phyloP scores from a whole-genome alignment of 306 rosid genomes.

The Hippophae tibetana region DNA sequence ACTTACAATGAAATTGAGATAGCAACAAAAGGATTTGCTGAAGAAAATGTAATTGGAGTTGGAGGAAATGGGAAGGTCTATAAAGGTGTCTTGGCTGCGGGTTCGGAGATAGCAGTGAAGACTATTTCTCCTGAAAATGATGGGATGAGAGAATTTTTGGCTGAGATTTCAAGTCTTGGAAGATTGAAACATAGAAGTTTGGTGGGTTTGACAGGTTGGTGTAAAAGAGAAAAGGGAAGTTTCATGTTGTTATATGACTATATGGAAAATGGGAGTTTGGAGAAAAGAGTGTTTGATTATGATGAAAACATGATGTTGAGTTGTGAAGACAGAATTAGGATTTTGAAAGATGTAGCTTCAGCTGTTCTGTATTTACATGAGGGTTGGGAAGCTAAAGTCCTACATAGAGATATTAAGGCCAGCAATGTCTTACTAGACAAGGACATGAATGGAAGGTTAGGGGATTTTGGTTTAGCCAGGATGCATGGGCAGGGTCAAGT shows the following conservation, averaged over 20 bases:
- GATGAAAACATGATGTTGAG: slow-evolving; percentile 37
- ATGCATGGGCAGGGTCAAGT: slow-evolving; percentile 57
- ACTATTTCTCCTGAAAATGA: slow-evolving; percentile 58
- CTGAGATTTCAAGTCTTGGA: slow-evolving; percentile 79
- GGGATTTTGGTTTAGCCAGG: slow-evolving; percentile 78
- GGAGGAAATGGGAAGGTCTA: slow-evolving; percentile 87
- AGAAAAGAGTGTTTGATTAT: slow-evolving; percentile 48
- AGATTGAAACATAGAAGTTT: slow-evolving; percentile 67
- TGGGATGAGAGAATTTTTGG: slow-evolving; percentile 67
- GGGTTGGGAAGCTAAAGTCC: slow-evolving; percentile 71
- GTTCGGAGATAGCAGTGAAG: slow-evolving; percentile 64
- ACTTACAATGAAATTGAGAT: slow-evolving; percentile 45
- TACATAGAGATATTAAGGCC: slow-evolving; percentile 85
- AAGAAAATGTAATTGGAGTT: slow-evolving; percentile 65
- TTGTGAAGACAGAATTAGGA: slow-evolving; percentile 41
- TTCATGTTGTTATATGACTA: slow-evolving; percentile 68
- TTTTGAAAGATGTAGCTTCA: slow-evolving; percentile 62
- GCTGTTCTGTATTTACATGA: slow-evolving; percentile 76
- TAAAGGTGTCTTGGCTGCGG: slow-evolving; percentile 51
- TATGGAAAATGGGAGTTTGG: slow-evolving; percentile 85
- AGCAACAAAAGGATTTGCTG: slow-evolving; percentile 49
- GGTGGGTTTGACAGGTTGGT: slow-evolving; percentile 80
- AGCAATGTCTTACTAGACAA: slow-evolving; percentile 77
- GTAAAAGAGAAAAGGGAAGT: slow-evolving; percentile 51
- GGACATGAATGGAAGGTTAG: slow-evolving; percentile 68